Evolutionary conservation across 1,284 basidiomycete species (phyloP).

Genomic region (Athelia sp.): DNA sequence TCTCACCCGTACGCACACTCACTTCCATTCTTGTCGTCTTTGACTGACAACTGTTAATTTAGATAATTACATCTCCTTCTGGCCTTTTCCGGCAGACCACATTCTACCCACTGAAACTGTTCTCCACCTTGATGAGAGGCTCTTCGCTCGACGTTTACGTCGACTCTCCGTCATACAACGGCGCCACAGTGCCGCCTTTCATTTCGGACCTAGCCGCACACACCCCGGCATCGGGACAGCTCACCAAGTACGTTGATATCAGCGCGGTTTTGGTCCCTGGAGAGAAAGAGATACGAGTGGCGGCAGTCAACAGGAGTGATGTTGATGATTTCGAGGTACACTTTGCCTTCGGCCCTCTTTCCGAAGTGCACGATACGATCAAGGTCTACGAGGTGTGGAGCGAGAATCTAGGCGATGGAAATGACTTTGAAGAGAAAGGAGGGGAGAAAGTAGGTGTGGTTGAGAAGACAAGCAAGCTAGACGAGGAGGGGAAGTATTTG

Average conservation of each 20-base stretch:
- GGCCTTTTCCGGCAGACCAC: conserved; percentile 49
- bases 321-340: conserved; percentile 28
- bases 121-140: conserved; percentile 51
- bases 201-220: conserved; percentile 32
- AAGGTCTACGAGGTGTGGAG: conserved; percentile 45
- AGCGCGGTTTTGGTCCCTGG: conserved; percentile 36
- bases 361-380: conserved; percentile 19
- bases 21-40: background rate
- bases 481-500: conserved; percentile 24
- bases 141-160: conserved; percentile 37
- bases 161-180: conserved; percentile 34
- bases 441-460: conserved; percentile 35
- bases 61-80: conserved; percentile 38
- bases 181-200: conserved; percentile 45
- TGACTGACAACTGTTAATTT: conserved; percentile 11
- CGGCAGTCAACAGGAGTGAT: conserved; percentile 43
- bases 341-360: conserved; percentile 30
- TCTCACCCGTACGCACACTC: conserved; percentile 35
- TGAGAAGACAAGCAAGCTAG: conserved; percentile 27
- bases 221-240: conserved; percentile 27
- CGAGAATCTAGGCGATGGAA: conserved; percentile 31
- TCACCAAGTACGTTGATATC: conserved; percentile 40
- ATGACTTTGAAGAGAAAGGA: conserved; percentile 30
- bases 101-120: conserved; percentile 48
- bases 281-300: conserved; percentile 34